Conservation (phyloP, 2,329 filamentous ascomycete species). For the Aspergillus flavus region DNA sequence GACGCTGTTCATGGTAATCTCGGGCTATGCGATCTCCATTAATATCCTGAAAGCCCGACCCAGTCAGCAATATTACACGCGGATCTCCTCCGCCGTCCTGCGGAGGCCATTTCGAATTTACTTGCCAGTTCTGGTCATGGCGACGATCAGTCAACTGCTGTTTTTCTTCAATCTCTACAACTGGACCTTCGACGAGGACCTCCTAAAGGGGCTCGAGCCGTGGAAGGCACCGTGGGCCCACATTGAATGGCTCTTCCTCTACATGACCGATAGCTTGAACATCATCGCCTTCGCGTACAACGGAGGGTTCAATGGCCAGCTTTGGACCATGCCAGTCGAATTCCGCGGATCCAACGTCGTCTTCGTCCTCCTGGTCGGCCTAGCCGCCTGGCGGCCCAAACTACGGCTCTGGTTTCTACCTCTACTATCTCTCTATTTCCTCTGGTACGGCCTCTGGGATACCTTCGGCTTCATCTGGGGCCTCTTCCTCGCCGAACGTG, state of each 20-base stretch:
- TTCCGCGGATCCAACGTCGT: slow-evolving; percentile 25
- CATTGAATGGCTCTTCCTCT: slow-evolving; percentile 21
- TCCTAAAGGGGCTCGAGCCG: slow-evolving; percentile 19
- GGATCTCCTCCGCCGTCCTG: slow-evolving; percentile 22
- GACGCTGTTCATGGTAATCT: slow-evolving; percentile 60
- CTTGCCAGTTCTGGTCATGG: slow-evolving; percentile 21
- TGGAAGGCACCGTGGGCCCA: slow-evolving; percentile 23
- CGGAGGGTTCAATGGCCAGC: slow-evolving; percentile 23
- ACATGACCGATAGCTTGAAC: slow-evolving; percentile 26
- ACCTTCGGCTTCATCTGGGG: slow-evolving; percentile 26
- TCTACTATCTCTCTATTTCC: slow-evolving; percentile 16
- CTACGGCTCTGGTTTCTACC: slow-evolving; percentile 16
- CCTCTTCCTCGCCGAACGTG: slow-evolving; percentile 23
- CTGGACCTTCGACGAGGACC: slow-evolving; percentile 21
- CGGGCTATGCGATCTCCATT: slow-evolving; percentile 59
- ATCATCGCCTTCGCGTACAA: slow-evolving; percentile 23
- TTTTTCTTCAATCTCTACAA: slow-evolving; percentile 24
- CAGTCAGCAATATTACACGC: slow-evolving; percentile 13
- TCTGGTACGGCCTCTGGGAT: slow-evolving; percentile 28
- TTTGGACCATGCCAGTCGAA: slow-evolving; percentile 30
- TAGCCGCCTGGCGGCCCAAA: slow-evolving; percentile 20
- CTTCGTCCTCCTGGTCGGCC: slow-evolving; percentile 21
- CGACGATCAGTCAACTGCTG: slow-evolving; percentile 20
- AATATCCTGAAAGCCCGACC: slow-evolving; percentile 46
- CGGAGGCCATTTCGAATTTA: slow-evolving; percentile 25